Evolutionary conservation across 768 basidiomycete species (phyloP), one percentile per base, ranked within the genome.

Genomic region (Termitomyces sp.): DNA sequence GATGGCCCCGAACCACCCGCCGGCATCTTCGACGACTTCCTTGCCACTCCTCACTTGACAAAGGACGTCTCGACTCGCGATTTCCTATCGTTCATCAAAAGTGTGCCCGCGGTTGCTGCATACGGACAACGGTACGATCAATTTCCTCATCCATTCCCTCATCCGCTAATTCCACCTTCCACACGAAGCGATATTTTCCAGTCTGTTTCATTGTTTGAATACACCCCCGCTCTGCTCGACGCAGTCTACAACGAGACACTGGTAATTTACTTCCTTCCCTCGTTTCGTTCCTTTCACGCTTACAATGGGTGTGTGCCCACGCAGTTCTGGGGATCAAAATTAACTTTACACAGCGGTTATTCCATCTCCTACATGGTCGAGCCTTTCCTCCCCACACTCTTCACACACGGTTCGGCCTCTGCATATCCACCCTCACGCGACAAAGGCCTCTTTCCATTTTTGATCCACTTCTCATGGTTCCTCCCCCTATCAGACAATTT

Each of bases 21-120:
- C 0, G 81, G 79, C 1, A 74, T 81, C 27, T 83, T 83, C 58
- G 80, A 83, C 56, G 73, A 72, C 9, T 80, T 81, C 66, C 59
- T 82, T 19, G 68, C 70, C 1, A 78, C 83, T 35, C 76, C 77
- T 2, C 54, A 63, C n/a, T 45, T 79, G 23, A 64, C 63, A 3
- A 64, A 66, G 52, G 73, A 80, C 55, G 64, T 82, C 2, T 62
- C 56, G 2, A 78, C 78, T 0, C 67, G 76, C 5, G 70, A 71
- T 8, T 79, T 79, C 60, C 19, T 69, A 2, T 74, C 74, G 1
- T 64, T 83, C 1, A 74, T 83, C 8, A 57, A 66, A 44, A 48
- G 72, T 0, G 57, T 73, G 0, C 75, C 78, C 9, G 58, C 73
- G 0, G 72, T 76, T 56, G 59, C 61, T 0, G 75, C 77, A 0